Conservation (phyloP, 495 filamentous ascomycete genomes). For the Penicillium dipodomyicola region DNA sequence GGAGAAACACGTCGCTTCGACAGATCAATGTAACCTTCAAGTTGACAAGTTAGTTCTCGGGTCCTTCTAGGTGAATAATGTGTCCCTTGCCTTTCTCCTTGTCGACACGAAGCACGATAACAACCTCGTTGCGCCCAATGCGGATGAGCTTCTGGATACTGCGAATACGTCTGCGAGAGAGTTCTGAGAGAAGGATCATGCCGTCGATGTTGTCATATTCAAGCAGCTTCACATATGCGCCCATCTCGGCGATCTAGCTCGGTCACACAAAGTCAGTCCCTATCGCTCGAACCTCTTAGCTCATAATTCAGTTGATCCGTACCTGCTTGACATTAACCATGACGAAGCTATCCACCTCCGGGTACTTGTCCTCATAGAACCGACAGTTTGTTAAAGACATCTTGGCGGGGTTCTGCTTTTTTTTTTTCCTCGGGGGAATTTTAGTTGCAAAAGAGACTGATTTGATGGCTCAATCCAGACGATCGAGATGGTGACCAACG, state of each 20-base stretch:
- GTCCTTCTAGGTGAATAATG: slow-evolving; percentile 1
- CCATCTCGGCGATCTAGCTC: slow-evolving; percentile 94
- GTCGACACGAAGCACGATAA: slow-evolving; percentile 95
- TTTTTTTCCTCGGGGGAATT: slow-evolving; percentile 27
- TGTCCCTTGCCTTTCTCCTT: slow-evolving; percentile 84
- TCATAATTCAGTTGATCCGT: slow-evolving; percentile 21
- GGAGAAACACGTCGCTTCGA: slow-evolving; percentile 96
- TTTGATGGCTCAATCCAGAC: slow-evolving; percentile 21
- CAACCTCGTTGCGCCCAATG: slow-evolving; percentile 95
- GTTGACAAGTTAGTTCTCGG: slow-evolving; percentile 29
- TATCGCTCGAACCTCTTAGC: neutral
- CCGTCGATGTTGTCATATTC: slow-evolving; percentile 99
- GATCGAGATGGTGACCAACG: slow-evolving; percentile 9
- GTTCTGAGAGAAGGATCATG: slow-evolving; percentile 97
- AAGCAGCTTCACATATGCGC: slow-evolving; percentile 97
- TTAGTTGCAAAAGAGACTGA: slow-evolving; percentile 18
- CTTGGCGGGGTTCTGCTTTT: slow-evolving; percentile 48
- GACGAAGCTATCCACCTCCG: slow-evolving; percentile 98
- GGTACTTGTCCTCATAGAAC: slow-evolving; percentile 98
- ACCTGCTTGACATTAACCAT: slow-evolving; percentile 99
- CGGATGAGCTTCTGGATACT: slow-evolving; percentile 99
- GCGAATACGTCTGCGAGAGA: slow-evolving; percentile 93
- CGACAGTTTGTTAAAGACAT: slow-evolving; percentile 99
- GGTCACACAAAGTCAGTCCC: slow-evolving; percentile 13
- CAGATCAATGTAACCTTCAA: slow-evolving; percentile 88